Evolutionary conservation across 345 rosid species (phyloP).

Genomic region (Citrus australasica): DNA sequence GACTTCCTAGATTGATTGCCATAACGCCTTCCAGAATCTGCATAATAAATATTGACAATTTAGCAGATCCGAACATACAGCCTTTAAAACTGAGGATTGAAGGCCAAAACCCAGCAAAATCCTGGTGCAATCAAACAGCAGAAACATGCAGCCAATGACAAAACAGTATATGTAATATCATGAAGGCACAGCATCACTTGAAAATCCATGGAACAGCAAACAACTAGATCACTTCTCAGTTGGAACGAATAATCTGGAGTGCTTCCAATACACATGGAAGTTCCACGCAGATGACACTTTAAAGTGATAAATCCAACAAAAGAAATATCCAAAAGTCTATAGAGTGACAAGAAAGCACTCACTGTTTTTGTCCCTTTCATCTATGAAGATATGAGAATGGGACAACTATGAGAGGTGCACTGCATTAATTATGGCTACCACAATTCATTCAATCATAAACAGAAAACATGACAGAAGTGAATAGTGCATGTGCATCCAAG

Average conservation of each 20-base stretch:
- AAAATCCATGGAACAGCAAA: not conserved
- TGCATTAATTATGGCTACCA: too few species aligned
- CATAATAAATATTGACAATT: constrained; percentile 9
- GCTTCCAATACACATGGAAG: not conserved
- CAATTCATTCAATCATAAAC: too few species aligned
- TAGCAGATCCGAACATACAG: constrained; percentile 5
- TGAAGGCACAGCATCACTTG: not conserved
- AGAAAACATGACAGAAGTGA: too few species aligned
- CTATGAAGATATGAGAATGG: not conserved
- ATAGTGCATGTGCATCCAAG: too few species aligned
- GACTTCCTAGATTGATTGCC: constrained; percentile 70
- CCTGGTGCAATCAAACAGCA: not conserved
- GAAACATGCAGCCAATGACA: not conserved
- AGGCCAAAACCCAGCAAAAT: not conserved
- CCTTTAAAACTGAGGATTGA: not conserved
- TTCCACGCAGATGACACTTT: not conserved
- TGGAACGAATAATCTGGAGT: not conserved
- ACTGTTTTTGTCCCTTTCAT: not conserved
- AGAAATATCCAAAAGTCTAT: not conserved
- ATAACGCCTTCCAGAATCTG: constrained; percentile 68
- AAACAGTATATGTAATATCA: not conserved
- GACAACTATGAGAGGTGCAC: too few species aligned
- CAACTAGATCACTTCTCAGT: not conserved
- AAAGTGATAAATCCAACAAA: not conserved
- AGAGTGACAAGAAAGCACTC: not conserved